Evolutionary conservation across 495 filamentous ascomycete species (phyloP), one percentile per base, ranked within the genome.

Genomic region (Choiromyces venosus): DNA sequence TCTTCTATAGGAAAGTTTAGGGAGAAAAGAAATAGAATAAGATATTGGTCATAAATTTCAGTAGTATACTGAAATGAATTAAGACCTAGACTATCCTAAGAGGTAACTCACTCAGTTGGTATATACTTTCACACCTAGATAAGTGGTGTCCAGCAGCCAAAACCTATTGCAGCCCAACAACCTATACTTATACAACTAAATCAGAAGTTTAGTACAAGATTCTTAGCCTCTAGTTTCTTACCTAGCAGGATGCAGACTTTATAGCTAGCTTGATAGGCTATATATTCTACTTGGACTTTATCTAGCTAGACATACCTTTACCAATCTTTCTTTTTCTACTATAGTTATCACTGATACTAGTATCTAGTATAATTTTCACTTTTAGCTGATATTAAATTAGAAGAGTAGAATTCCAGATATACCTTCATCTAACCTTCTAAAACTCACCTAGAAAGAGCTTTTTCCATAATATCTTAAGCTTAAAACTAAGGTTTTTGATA

Each of bases 61-160:
- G 14, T 70, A 10, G 67, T 42, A 74, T 72, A 76, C 36, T 74
- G 70, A 44, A 16, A 14, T 36, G 61, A 39, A 71, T 74, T 74
- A 6, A 71, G 19, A 16, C 68, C 73, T 25, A 71, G 21, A 21
- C 10, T 12, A 33, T 71, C 37, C 10, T 25, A 67, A 33, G 33
- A 21, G n/a, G 29, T 46, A 8, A 37, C 37, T 64, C 40, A 21
- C 33, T 74, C 61, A 19, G 21, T 7, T 33, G 67, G 71, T 12
- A 33, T 25, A n/a, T 64, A 33, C 70, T 65, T 39, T 6, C 52
- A 67, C 38, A 76, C 29, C 39, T 14, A 44, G 29, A 71, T 21
- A 4, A 71, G 39, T 61, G 29, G 67, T 8, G 44, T 64, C 7
- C 35, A 9, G 8, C 64, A 65, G 8, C 66, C 39, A 46, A 73